Evolutionary conservation across 495 filamentous ascomycete species (phyloP), one percentile per base, ranked within the genome.

Genomic region (Aspergillus sparsus): DNA sequence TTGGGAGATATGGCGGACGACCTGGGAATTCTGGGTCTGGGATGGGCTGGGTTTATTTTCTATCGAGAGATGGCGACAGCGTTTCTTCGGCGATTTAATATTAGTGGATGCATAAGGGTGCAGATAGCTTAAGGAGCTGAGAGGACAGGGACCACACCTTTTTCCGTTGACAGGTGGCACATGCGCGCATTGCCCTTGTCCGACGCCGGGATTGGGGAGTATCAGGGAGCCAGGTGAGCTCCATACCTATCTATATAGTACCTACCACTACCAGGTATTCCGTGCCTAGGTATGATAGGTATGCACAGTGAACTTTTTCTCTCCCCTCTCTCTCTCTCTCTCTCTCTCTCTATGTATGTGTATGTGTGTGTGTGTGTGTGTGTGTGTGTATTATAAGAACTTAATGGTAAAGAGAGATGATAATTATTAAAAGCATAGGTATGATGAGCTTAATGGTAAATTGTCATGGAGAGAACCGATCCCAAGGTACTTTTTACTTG

Each of bases 171-270:
- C 74, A 77, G 21, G 51, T 53, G 16, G 72, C 55, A 68, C 74
- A 77, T 16, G 74, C 74, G 46, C 66, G 66, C 50, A 68, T 36
- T 2, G 74, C 74, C 50, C 74, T 62, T 49, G 62, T 67, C 27
- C 74, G 69, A 61, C 64, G 68, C 33, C 74, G 70, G 37, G 70
- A 69, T 53, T 74, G 70, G 7, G 73, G 72, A 16, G 65, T 71
- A 65, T 76, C 65, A 6, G 72, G 66, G 18, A 76, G 66, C 73
- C 74, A 77, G 36, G 70, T 75, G 36, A 76, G 61, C 55, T 77
- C 74, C 74, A 77, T 77, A 6, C 49, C 50, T 32, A 18, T 45
- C 9, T 46, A 7, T 33, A 33, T 5, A 33, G 11, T 16, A 2
- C 32, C 42, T 13, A 27, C n/a, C n/a, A 6, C 27, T 18, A 9